Percentiles rank a stretch among this genome's conserved stretches.
phyloP scores from a whole-genome alignment of 164 flowering plant genomes.

The Aristolochia contorta region DNA sequence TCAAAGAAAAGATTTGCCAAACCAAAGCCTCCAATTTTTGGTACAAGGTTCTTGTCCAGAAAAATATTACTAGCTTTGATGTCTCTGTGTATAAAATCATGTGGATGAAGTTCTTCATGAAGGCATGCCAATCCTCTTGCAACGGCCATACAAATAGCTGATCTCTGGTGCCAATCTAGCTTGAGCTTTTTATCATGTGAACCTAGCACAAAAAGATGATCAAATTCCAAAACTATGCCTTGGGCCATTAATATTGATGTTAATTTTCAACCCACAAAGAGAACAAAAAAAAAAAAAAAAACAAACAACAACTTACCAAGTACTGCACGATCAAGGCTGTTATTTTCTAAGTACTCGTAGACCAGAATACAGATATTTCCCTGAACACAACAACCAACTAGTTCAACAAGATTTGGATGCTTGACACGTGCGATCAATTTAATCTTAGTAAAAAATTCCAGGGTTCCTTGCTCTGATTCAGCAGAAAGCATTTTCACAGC shows the following conservation, averaged over 20 bases:
- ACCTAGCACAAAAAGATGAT: slow-evolving; percentile 28
- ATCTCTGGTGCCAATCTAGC: slow-evolving; percentile 62
- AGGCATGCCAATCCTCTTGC: slow-evolving; percentile 70
- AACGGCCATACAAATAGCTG: slow-evolving; percentile 63
- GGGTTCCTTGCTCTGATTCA: slow-evolving; percentile 59
- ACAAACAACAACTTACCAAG: slow-evolving; percentile 48
- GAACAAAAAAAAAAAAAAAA: not conserved
- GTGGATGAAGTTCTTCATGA: slow-evolving; percentile 82
- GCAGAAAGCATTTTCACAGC: slow-evolving; percentile 68
- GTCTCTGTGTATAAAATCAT: slow-evolving; percentile 86
- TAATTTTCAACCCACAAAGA: too few relatives aligned
- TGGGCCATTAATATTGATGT: not conserved
- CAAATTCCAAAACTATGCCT: slow-evolving; percentile 1
- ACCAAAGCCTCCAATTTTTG: slow-evolving; percentile 95
- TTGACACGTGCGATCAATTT: slow-evolving; percentile 47
- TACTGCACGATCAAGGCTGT: slow-evolving; percentile 60
- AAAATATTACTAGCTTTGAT: slow-evolving; percentile 89
- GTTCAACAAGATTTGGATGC: slow-evolving; percentile 71
- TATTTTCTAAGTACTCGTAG: slow-evolving; percentile 64
- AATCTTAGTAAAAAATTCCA: slow-evolving; percentile 64
- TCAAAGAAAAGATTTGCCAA: slow-evolving; percentile 93
- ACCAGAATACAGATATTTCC: slow-evolving; percentile 47
- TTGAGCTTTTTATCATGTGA: slow-evolving; percentile 21
- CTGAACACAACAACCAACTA: slow-evolving; percentile 61
- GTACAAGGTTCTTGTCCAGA: slow-evolving; percentile 53